Percentiles rank a stretch among this genome's conserved stretches.
These are phyloP conservation scores for Microthlaspi erraticum DNA, from an alignment of 345 rosid genomes.

Conservation along the genomic window DNA sequence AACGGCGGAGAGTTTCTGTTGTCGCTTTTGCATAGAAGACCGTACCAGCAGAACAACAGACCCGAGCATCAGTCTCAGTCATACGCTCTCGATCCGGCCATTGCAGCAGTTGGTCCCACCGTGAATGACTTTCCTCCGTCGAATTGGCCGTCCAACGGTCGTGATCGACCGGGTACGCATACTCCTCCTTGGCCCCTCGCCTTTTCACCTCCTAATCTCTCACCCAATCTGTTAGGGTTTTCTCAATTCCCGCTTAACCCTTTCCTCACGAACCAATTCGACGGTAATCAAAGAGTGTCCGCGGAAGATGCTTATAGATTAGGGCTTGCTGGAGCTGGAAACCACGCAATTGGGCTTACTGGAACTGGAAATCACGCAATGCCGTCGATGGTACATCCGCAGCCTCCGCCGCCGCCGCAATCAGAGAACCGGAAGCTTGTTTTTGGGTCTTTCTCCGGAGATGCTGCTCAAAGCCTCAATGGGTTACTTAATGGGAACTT, in stretches of 20 bases:
- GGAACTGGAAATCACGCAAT: slow-evolving; percentile 41
- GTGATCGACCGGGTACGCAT: slow-evolving; percentile 45
- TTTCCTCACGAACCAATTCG: slow-evolving; percentile 44
- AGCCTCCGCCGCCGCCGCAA: slow-evolving; percentile 34
- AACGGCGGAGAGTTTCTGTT: slow-evolving; percentile 82
- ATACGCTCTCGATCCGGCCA: slow-evolving; percentile 71
- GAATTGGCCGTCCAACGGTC: slow-evolving; percentile 53
- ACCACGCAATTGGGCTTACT: slow-evolving; percentile 50
- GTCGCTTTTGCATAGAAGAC: slow-evolving; percentile 69
- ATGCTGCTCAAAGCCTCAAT: slow-evolving; percentile 46
- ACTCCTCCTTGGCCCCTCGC: slow-evolving; percentile 51
- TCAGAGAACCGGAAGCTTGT: slow-evolving; percentile 49
- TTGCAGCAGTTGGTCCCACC: slow-evolving; percentile 79
- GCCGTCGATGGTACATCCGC: slow-evolving; percentile 47
- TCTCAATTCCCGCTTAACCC: slow-evolving; percentile 49
- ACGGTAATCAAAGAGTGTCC: slow-evolving; percentile 42
- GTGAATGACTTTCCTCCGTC: slow-evolving; percentile 43
- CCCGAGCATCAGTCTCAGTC: slow-evolving; percentile 38
- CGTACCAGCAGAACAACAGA: slow-evolving; percentile 43
- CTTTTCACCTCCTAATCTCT: slow-evolving; percentile 46
- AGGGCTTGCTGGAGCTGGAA: slow-evolving; percentile 52
- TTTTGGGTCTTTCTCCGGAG: slow-evolving; percentile 67
- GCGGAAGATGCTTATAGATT: slow-evolving; percentile 56
- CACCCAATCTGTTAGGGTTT: slow-evolving; percentile 59
- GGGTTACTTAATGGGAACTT: slow-evolving; percentile 44